These are phyloP conservation scores for Cutaneotrichosporon cavernicola DNA, from an alignment of 1,284 basidiomycete genomes.

Conservation along the genomic window DNA sequence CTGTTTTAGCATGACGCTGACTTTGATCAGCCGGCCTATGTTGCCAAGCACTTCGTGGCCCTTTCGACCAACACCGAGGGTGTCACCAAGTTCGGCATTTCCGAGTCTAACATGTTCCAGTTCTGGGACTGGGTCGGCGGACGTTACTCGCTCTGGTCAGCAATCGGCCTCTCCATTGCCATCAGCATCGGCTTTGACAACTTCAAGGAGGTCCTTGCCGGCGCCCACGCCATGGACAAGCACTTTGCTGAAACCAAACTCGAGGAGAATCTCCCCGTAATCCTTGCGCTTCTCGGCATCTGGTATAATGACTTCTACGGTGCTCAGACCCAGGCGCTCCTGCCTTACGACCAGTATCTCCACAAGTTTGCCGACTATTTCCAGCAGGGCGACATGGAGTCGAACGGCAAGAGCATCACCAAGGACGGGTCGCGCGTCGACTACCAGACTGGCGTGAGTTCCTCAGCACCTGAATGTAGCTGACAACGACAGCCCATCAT, in stretches of 20 bases:
- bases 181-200: conserved; percentile 91
- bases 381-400: conserved; percentile 99
- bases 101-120: conserved; percentile 93
- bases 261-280: conserved; percentile 87
- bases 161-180: conserved; percentile 93
- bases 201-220: conserved; percentile 84
- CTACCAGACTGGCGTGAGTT: conserved; percentile 89
- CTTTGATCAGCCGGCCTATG: conserved; percentile 66
- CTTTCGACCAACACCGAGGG: conserved; percentile 94
- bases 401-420: conserved; percentile 94
- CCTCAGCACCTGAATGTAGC: background rate
- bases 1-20: background rate
- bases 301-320: conserved; percentile 99
- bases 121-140: conserved; percentile 99
- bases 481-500: conserved; percentile 73
- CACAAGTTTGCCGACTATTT: conserved; percentile 99
- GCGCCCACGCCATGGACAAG: conserved; percentile 96
- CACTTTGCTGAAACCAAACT: conserved; percentile 88
- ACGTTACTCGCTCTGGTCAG: conserved; percentile 96
- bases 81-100: conserved; percentile 93
- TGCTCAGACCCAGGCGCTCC: conserved; percentile 87
- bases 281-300: conserved; percentile 86
- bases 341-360: conserved; percentile 98
- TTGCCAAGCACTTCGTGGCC: conserved; percentile 98
- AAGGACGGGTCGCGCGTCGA: conserved; percentile 87